phyloP scores from a whole-genome alignment of 768 basidiomycete genomes.

The Pulveroboletus ravenelii region DNA sequence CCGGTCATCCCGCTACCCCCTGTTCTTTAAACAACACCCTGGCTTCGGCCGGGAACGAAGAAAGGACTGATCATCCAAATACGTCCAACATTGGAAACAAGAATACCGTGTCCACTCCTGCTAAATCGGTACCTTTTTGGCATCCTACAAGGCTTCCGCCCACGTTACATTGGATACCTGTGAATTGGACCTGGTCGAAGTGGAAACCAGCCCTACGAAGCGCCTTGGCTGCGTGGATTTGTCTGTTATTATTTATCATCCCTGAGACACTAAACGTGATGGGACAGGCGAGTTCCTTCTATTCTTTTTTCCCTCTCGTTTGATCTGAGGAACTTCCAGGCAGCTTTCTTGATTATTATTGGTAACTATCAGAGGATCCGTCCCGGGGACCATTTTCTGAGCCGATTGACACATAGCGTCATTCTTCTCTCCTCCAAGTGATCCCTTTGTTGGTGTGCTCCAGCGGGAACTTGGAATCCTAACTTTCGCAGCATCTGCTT shows the following conservation, averaged over 20 bases:
- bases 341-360: slow-evolving; percentile 60
- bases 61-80: background rate
- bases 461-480: slow-evolving; percentile 61
- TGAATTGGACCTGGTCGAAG: slow-evolving; percentile 53
- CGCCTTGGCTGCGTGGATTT: slow-evolving; percentile 58
- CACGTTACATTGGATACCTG: slow-evolving; percentile 50
- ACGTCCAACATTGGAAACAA: background rate
- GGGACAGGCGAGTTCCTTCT: slow-evolving; percentile 45
- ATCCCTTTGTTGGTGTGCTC: slow-evolving; percentile 62
- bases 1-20: background rate
- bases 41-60: background rate
- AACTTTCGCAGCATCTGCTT: slow-evolving; percentile 43
- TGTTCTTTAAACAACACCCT: background rate
- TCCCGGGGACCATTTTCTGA: background rate
- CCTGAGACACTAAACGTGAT: slow-evolving; percentile 42
- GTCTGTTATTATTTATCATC: slow-evolving; percentile 55
- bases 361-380: slow-evolving; percentile 32
- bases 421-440: slow-evolving; percentile 62
- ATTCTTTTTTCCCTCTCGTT: background rate
- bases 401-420: slow-evolving; percentile 37
- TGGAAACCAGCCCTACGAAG: slow-evolving; percentile 62
- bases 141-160: slow-evolving; percentile 22
- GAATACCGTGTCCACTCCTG: background rate
- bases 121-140: background rate
- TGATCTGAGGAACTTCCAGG: slow-evolving; percentile 34